Evolutionary conservation across 768 basidiomycete species (phyloP).

Genomic region (Pholiota microspora): DNA sequence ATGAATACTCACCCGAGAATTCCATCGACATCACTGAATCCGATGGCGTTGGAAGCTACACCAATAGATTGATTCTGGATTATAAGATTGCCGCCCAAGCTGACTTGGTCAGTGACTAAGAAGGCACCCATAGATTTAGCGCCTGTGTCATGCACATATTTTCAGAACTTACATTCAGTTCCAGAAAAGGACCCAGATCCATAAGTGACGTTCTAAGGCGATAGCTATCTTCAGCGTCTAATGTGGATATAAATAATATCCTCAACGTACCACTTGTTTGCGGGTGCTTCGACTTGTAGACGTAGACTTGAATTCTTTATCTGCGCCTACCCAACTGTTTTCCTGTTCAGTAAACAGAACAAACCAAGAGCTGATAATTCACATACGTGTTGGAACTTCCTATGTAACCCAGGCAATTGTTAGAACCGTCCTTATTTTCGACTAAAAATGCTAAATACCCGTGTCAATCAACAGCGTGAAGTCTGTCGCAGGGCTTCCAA

Average conservation of each 20-base stretch:
- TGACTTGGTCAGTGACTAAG: constrained; percentile 46
- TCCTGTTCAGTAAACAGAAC: neutral
- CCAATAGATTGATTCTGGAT: constrained; percentile 20
- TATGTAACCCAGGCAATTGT: constrained; percentile 5
- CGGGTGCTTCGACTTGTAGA: constrained; percentile 37
- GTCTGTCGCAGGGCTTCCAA: constrained; percentile 48
- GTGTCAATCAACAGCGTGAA: constrained; percentile 60
- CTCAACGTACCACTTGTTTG: constrained; percentile 30
- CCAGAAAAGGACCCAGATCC: constrained; percentile 55
- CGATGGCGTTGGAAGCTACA: constrained; percentile 16
- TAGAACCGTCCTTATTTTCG: neutral
- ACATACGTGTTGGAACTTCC: constrained; percentile 35
- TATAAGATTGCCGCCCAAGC: constrained; percentile 29
- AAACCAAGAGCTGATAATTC: neutral
- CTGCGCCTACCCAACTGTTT: constrained; percentile 51
- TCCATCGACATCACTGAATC: constrained; percentile 19
- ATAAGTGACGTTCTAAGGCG: constrained; percentile 47
- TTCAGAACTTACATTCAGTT: constrained; percentile 40
- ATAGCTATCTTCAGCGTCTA: constrained; percentile 6
- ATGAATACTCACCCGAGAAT: constrained; percentile 16
- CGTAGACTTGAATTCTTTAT: constrained; percentile 42
- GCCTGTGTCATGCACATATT: neutral
- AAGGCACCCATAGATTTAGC: neutral
- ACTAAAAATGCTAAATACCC: constrained; percentile 28
- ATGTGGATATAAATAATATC: neutral